Evolutionary conservation across 2,329 filamentous ascomycete genomes (phyloP).

Genomic region (Alternaria sp.): DNA sequence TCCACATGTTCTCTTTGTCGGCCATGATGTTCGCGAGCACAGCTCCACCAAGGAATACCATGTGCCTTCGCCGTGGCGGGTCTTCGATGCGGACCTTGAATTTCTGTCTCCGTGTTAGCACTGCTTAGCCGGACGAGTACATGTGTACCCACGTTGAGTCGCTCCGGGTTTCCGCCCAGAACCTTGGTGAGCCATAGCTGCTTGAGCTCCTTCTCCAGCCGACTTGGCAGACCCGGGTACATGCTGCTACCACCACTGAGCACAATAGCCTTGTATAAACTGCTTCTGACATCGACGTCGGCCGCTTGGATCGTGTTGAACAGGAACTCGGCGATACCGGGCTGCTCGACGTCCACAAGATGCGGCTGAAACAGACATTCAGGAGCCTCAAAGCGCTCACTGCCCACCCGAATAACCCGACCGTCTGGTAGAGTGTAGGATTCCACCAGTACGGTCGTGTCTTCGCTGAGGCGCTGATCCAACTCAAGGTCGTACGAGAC

Average conservation of each 20-base stretch:
- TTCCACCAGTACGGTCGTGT: constrained; percentile 96
- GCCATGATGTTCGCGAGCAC: constrained; percentile 99
- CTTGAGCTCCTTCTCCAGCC: constrained; percentile 98
- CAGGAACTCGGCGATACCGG: constrained; percentile 93
- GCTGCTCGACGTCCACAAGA: constrained; percentile 95
- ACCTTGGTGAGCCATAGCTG: constrained; percentile 97
- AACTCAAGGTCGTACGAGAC: constrained; percentile 97
- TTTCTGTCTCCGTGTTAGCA: constrained; percentile 66
- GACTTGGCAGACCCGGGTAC: constrained; percentile 94
- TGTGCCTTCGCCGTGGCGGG: constrained; percentile 91
- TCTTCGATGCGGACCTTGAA: constrained; percentile 99
- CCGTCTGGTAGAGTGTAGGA: constrained; percentile 97
- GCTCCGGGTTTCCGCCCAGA: constrained; percentile 87
- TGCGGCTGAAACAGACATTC: constrained; percentile 99
- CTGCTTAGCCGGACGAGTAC: constrained; percentile 9
- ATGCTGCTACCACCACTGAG: constrained; percentile 97
- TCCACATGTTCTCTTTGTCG: constrained; percentile 99
- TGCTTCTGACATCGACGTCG: constrained; percentile 92
- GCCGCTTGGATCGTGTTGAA: constrained; percentile 99
- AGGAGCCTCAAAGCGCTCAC: constrained; percentile 96
- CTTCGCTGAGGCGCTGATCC: constrained; percentile 94
- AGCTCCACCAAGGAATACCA: constrained; percentile 98
- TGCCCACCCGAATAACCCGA: constrained; percentile 93
- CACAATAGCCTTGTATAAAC: constrained; percentile 96
- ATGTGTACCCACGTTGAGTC: constrained; percentile 69